These are phyloP conservation scores for Ramularia collo-cygni DNA, from an alignment of 2,329 filamentous ascomycete genomes.

Conservation along the genomic window DNA sequence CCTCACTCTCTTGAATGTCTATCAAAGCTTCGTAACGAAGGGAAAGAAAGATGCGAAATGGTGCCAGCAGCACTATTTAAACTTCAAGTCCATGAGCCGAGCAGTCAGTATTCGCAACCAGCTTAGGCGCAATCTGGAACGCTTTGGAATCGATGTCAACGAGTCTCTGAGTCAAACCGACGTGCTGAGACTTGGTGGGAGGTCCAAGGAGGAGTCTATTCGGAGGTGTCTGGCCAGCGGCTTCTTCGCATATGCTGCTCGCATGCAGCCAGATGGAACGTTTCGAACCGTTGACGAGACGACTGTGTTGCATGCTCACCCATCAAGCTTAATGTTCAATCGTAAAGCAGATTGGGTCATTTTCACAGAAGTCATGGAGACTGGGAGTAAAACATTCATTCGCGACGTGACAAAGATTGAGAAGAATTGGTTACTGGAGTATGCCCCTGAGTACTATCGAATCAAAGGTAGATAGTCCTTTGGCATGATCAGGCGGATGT, in stretches of 20 bases:
- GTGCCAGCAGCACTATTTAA: slow-evolving; percentile 79
- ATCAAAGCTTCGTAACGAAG: slow-evolving; percentile 75
- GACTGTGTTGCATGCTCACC: slow-evolving; percentile 76
- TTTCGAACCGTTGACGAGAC: slow-evolving; percentile 80
- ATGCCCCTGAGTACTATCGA: slow-evolving; percentile 76
- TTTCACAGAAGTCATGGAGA: slow-evolving; percentile 90
- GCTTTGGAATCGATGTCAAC: slow-evolving; percentile 66
- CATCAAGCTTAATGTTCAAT: slow-evolving; percentile 91
- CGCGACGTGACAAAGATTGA: slow-evolving; percentile 89
- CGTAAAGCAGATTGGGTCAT: slow-evolving; percentile 94
- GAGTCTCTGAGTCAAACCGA: slow-evolving; percentile 47
- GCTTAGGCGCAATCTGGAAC: slow-evolving; percentile 77
- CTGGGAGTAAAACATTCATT: slow-evolving; percentile 80
- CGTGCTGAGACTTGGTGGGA: slow-evolving; percentile 35
- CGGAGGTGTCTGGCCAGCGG: slow-evolving; percentile 78
- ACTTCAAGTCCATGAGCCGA: slow-evolving; percentile 74
- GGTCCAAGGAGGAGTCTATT: slow-evolving; percentile 61
- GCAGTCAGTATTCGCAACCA: slow-evolving; percentile 84
- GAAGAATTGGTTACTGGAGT: slow-evolving; percentile 85
- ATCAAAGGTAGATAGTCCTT: slow-evolving; percentile 39
- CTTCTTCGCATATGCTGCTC: slow-evolving; percentile 87
- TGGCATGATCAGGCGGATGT: too few species aligned
- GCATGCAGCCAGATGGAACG: slow-evolving; percentile 87
- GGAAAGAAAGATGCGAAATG: slow-evolving; percentile 79
- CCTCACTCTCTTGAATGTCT: slow-evolving; percentile 87